phyloP scores from a whole-genome alignment of 495 filamentous ascomycete species.

The Penicillium bovifimosum region DNA sequence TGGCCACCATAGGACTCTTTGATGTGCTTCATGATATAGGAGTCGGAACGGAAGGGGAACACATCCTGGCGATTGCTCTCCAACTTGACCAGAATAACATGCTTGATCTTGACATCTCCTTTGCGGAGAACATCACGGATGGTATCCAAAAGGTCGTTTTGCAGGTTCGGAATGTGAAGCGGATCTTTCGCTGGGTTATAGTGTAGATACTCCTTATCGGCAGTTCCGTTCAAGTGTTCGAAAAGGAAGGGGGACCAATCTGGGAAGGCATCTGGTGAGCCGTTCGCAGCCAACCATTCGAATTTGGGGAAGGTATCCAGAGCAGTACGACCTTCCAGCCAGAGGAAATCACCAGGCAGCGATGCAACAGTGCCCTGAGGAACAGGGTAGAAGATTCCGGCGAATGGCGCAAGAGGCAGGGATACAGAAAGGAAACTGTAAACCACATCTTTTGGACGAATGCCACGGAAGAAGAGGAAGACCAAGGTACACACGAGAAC shows the following conservation, averaged over 20 bases:
- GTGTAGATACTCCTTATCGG: constrained; percentile 1
- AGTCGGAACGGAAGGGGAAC: constrained; percentile 31
- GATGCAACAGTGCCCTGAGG: background rate
- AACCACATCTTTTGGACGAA: constrained; percentile 11
- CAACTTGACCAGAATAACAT: constrained; percentile 32
- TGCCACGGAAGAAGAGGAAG: constrained; percentile 1
- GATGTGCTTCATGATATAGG: constrained; percentile 27
- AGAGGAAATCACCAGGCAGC: constrained; percentile 6
- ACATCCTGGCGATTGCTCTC: constrained; percentile 39
- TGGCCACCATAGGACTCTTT: constrained; percentile 20
- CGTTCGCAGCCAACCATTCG: constrained; percentile 10
- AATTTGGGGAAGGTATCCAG: constrained; percentile 12
- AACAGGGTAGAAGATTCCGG: background rate
- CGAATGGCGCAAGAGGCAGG: constrained; percentile 13
- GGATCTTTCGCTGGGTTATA: constrained; percentile 33
- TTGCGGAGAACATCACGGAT: constrained; percentile 16
- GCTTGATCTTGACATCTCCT: constrained; percentile 30
- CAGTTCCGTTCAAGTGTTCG: background rate
- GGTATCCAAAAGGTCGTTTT: constrained; percentile 22
- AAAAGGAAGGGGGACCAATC: constrained; percentile 15
- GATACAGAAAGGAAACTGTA: constrained; percentile 13
- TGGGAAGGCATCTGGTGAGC: constrained; percentile 1
- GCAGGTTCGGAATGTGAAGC: constrained; percentile 32
- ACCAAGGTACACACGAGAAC: background rate
- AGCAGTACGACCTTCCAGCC: constrained; percentile 8